Conservation (phyloP, 257 asterid genomes). For the Asclepias syriaca region DNA sequence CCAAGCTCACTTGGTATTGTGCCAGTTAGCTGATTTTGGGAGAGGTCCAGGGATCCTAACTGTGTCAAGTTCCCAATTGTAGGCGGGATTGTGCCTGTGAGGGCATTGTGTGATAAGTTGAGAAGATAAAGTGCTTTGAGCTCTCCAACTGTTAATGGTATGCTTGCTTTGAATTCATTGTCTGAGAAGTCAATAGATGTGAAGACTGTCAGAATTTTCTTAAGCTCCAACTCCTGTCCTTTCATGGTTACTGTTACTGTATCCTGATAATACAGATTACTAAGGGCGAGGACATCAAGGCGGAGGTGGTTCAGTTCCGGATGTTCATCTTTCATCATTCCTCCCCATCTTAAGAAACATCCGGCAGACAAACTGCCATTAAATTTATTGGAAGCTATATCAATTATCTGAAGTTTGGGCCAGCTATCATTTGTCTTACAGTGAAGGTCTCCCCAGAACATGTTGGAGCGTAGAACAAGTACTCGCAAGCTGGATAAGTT, state of each 20-base stretch:
- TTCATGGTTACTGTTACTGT: slow-evolving; percentile 46
- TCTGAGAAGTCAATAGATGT: slow-evolving; percentile 42
- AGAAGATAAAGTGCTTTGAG: slow-evolving; percentile 48
- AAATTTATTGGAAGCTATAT: slow-evolving; percentile 30
- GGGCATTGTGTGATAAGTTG: slow-evolving; percentile 48
- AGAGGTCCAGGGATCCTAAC: slow-evolving; percentile 57
- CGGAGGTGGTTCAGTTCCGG: slow-evolving; percentile 17
- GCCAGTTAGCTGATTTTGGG: slow-evolving; percentile 35
- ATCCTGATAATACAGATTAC: slow-evolving; percentile 42
- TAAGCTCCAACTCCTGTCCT: slow-evolving; percentile 53
- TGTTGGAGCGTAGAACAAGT: slow-evolving; percentile 20
- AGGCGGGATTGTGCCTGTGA: slow-evolving; percentile 44
- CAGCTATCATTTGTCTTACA: slow-evolving; percentile 27
- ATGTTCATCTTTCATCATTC: slow-evolving; percentile 20
- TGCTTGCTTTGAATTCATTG: slow-evolving; percentile 42
- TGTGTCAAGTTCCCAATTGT: slow-evolving; percentile 45
- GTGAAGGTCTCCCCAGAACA: slow-evolving; percentile 18
- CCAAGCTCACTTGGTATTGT: slow-evolving; percentile 43
- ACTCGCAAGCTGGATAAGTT: slow-evolving; percentile 13
- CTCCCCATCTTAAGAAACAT: slow-evolving; percentile 21
- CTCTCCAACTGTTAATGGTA: slow-evolving; percentile 41
- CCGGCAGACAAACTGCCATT: slow-evolving; percentile 19
- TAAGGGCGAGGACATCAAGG: slow-evolving; percentile 17
- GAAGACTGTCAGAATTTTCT: slow-evolving; percentile 39
- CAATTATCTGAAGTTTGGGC: slow-evolving; percentile 31